Conservation (phyloP, 2,329 filamentous ascomycete species). For the Trichothecium roseum region DNA sequence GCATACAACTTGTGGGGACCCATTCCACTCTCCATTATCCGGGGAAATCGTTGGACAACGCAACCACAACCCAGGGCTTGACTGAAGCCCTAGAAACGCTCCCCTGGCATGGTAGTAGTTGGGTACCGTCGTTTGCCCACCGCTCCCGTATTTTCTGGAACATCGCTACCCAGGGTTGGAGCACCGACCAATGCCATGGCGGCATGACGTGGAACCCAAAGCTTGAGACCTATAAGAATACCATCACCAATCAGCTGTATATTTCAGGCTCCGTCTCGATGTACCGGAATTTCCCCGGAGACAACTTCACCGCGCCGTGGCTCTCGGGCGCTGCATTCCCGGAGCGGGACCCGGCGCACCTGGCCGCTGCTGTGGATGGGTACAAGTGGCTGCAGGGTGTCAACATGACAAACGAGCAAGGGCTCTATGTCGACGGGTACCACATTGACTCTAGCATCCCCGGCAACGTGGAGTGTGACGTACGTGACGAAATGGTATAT, state of each 20-base stretch:
- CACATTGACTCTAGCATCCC: constrained; percentile 58
- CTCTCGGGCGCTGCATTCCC: constrained; percentile 13
- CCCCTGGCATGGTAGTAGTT: constrained; percentile 69
- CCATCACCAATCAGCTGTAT: constrained; percentile 88
- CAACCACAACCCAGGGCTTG: constrained; percentile 6
- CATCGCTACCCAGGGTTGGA: constrained; percentile 69
- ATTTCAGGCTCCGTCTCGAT: constrained; percentile 77
- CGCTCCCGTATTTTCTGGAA: constrained; percentile 81
- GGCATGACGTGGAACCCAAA: constrained; percentile 88
- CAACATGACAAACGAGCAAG: constrained; percentile 69
- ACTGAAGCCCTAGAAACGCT: constrained; percentile 25
- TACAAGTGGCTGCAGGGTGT: constrained; percentile 72
- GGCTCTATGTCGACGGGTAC: constrained; percentile 79
- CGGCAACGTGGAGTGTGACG: constrained; percentile 65
- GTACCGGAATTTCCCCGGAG: constrained; percentile 83
- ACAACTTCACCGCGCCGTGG: constrained; percentile 64
- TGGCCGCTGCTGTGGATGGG: constrained; percentile 63
- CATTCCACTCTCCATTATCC: constrained; percentile 56
- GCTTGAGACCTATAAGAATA: constrained; percentile 81
- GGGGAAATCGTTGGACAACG: constrained; percentile 11
- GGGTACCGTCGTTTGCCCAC: constrained; percentile 68
- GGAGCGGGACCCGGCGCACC: constrained; percentile 49
- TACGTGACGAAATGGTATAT: constrained; percentile 80
- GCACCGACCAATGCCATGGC: constrained; percentile 67
- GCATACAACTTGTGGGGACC: constrained; percentile 62